Evolutionary conservation across 148 eudicot species (phyloP).

Genomic region (Cornus suecica): DNA sequence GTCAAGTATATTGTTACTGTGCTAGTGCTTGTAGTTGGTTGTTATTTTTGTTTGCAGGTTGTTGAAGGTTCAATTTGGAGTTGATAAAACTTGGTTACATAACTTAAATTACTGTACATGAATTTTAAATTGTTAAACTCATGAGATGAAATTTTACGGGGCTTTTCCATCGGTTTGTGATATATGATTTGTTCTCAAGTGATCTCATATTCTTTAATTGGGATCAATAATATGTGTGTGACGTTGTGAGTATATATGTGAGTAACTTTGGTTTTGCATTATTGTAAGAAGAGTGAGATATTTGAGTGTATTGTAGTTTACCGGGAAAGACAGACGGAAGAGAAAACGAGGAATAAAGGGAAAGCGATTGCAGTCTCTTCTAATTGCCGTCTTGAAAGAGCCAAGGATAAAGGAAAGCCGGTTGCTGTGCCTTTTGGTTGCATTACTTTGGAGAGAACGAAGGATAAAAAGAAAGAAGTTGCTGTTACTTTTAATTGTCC

Average conservation of each 20-base stretch:
- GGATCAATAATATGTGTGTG: too few species aligned
- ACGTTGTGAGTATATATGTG: too few species aligned
- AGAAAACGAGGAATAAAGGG: constrained; percentile 4
- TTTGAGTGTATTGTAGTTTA: constrained; percentile 6
- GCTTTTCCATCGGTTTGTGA: background rate
- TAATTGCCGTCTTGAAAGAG: background rate
- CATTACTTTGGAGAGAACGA: constrained; percentile 10
- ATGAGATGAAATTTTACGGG: background rate
- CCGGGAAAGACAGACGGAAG: constrained; percentile 13
- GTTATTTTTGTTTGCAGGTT: background rate
- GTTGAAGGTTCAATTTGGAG: background rate
- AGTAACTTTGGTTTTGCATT: constrained; percentile 11
- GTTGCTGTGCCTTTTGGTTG: constrained; percentile 6
- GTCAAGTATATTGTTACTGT: too few species aligned
- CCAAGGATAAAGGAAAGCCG: background rate
- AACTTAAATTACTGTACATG: background rate
- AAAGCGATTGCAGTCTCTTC: background rate
- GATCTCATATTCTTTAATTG: background rate
- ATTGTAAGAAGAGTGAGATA: constrained; percentile 8
- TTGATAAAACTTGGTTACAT: background rate
- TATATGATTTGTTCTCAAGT: background rate
- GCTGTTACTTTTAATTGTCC: constrained; percentile 10
- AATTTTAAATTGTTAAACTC: constrained; percentile 1
- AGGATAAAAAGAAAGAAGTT: constrained; percentile 14
- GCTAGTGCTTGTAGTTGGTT: background rate